Evolutionary conservation across 73 alveolate species (phyloP).

Genomic region (Paramecium primaurelia): DNA sequence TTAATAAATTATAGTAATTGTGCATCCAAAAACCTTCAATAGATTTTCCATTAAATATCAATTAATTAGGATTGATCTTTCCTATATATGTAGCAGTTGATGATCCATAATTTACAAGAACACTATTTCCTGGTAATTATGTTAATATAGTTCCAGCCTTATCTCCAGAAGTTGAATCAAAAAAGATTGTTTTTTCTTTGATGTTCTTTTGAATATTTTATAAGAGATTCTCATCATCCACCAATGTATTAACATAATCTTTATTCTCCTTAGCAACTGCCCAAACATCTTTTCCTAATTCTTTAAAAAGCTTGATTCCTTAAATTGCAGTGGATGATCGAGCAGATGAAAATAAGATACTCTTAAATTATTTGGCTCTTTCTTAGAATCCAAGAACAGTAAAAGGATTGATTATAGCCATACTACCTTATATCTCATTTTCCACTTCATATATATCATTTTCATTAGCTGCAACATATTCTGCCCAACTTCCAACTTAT

Average conservation of each 20-base stretch:
- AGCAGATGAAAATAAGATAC: background rate
- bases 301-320: background rate
- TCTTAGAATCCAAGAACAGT: background rate
- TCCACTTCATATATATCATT: background rate
- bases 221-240: background rate
- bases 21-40: background rate
- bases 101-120: background rate
- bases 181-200: background rate
- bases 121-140: background rate
- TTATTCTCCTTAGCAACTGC: background rate
- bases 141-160: background rate
- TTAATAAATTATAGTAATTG: background rate
- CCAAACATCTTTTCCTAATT: background rate
- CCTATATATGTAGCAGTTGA: background rate
- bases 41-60: background rate
- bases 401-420: background rate
- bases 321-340: background rate
- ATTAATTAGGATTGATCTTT: background rate
- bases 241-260: background rate
- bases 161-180: conserved; percentile 25
- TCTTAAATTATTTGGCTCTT: background rate
- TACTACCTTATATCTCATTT: background rate
- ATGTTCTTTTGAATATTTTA: background rate
- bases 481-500: conserved; percentile 17
- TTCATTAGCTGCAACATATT: background rate